Conservation (phyloP, 768 basidiomycete genomes). For the Glaciozyma martinii region DNA sequence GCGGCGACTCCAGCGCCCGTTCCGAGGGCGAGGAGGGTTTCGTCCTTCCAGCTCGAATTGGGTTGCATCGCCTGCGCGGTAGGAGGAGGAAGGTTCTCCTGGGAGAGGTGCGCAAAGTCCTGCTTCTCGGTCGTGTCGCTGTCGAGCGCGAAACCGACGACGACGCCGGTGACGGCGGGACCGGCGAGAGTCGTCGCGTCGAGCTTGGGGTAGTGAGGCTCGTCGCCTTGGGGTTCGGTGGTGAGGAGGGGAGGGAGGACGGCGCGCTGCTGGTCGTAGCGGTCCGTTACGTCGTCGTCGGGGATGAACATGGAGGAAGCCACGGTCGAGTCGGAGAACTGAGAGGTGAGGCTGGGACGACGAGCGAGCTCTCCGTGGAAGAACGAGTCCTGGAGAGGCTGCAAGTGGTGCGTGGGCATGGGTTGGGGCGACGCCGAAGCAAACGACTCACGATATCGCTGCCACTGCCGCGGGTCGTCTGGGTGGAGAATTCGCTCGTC, state of each 20-base stretch:
- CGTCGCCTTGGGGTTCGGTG: background rate
- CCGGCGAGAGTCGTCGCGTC: background rate
- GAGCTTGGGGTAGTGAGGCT: background rate
- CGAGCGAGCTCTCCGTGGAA: background rate
- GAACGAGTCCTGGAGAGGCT: background rate
- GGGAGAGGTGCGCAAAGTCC: constrained; percentile 3
- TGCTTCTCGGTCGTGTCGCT: background rate
- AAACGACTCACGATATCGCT: background rate
- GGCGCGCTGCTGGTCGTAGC: background rate
- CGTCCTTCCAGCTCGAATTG: background rate
- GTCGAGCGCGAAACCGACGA: background rate
- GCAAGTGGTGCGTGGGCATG: background rate
- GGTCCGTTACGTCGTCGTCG: background rate
- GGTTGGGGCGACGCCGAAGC: background rate
- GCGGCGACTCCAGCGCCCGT: background rate
- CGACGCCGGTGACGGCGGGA: background rate
- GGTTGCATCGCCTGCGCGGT: background rate
- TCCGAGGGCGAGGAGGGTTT: background rate
- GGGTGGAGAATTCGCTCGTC: background rate
- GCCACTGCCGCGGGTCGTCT: background rate
- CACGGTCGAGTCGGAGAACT: background rate
- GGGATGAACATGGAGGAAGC: background rate
- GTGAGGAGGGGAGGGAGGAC: background rate
- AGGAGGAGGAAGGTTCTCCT: background rate
- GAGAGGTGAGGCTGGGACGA: background rate